Evolutionary conservation across 169 alveolate genomes (phyloP).

Genomic region (Cryptosporidium bovis): DNA sequence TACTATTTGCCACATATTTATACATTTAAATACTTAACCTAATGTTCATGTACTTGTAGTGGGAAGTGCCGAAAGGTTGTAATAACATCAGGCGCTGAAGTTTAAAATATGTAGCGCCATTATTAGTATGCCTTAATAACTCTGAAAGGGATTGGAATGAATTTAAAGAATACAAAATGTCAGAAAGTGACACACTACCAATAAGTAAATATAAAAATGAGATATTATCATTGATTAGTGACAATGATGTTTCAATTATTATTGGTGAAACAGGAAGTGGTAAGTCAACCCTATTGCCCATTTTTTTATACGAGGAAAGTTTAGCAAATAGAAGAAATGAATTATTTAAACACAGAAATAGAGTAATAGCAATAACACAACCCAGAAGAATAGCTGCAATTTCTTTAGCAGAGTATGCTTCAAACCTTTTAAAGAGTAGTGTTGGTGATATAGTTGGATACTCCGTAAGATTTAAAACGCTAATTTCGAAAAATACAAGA

Average conservation of each 20-base stretch:
- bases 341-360: slow-evolving; percentile 53
- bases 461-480: slow-evolving; percentile 91
- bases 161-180: slow-evolving; percentile 10
- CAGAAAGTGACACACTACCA: slow-evolving; percentile 37
- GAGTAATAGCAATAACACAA: slow-evolving; percentile 87
- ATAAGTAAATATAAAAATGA: slow-evolving; percentile 31
- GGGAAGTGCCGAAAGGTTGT: too few relatives aligned
- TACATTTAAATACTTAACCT: too few relatives aligned
- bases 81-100: not conserved
- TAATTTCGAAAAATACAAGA: slow-evolving; percentile 86
- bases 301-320: slow-evolving; percentile 75
- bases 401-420: slow-evolving; percentile 89
- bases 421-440: slow-evolving; percentile 84
- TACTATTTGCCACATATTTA: too few relatives aligned
- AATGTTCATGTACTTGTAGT: too few relatives aligned
- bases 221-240: slow-evolving; percentile 77
- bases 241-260: slow-evolving; percentile 86
- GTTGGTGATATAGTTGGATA: slow-evolving; percentile 92
- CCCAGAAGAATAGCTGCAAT: slow-evolving; percentile 94
- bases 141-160: not conserved
- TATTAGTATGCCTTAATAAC: not conserved
- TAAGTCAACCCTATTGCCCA: slow-evolving; percentile 82
- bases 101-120: not conserved
- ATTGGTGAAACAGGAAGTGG: slow-evolving; percentile 96
- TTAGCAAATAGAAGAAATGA: not conserved